Base-by-base conservation (phyloP, 1,284 basidiomycete genomes). In the Rhizoctonia solani region DNA sequence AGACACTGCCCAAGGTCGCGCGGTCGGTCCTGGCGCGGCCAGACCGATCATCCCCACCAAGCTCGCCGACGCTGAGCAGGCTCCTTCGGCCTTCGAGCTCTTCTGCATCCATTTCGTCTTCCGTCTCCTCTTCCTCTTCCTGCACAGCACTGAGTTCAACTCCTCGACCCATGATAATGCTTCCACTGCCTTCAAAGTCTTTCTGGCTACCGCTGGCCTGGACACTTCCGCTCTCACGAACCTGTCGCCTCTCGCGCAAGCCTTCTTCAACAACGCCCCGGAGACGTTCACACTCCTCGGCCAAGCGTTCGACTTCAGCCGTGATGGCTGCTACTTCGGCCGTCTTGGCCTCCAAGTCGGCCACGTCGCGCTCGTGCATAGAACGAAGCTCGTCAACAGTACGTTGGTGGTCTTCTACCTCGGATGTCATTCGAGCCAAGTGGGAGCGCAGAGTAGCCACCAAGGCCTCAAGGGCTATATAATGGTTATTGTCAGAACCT, bases 221-320 rank as follows among this genome's bases (percentile, higher is more conserved):
- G 4, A 63, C 8, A 25, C 58, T 63, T 3, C 58, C 47, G 1
- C 72, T 73, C 30, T 72, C 67, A 16, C 74, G 61, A n/a, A 72
- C 72, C 27, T 70, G 70, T 23, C 87, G 79, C 25, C 90, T 79
- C 71, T 91, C 90, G 61, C 86, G 83, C 49, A 95, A 79, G 0
- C 91, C 91, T 68, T 92, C 87, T 74, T 93, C 91, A 0, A 94
- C 90, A 0, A 94, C 87, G 0, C 86, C 87, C 19, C 88, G 82
- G n/a, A 95, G 79, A 2, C 90, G 87, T 68, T 89, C 87, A 1
- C 94, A 89, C 75, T 95, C 92, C 1, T 85, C 85, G 0, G 84
- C 86, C 2, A 95, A 82, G 30, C 88, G 79, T 73, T 92, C 90
- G 2, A 92, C 88, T 71, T 92, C 87, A 13, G 82, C 79, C 58